Evolutionary conservation across 148 eudicot genomes (phyloP), one percentile per base, ranked within the genome.

Genomic region (Vaccinium corymbosum): DNA sequence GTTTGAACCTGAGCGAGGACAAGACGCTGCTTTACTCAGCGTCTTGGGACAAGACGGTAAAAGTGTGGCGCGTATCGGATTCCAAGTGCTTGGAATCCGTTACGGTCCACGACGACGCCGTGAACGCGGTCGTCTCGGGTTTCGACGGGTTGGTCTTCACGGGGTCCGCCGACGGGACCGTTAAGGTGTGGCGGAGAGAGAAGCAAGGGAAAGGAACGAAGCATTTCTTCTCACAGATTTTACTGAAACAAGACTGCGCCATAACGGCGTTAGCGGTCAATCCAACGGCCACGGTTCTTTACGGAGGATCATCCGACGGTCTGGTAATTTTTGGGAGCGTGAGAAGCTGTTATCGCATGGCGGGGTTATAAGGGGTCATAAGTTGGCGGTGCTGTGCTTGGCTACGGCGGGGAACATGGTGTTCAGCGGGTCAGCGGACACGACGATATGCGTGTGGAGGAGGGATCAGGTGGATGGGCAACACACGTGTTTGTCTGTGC

Each of bases 381-480:
- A 90, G 68, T 83, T 94, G 13, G 98, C 98, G 0, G 92, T 93
- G 10, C 57, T 94, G 68, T 94, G 95, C 77, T 76, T 94, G 73
- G 91, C 91, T 3, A 86, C 93, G 9, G 88, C 92, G 0, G 94
- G 90, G 62, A 81, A 85, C 49, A 61, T 93, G 81, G 87, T 94
- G 14, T 88, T 93, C 7, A 94, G 94, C 53, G 98, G 98, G 2
- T 94, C 98, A 0, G 98, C 98, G 0, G 98, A 94, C 57, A 91
- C 89, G 86, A 92, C 85, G n/a, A 92, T 94, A 25, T 89, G 98
- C 55, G 93, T 93, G 25, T 93, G 98, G 98, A 89, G 79, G 79
- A 89, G 92, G 77, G 86, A 89, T 0, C 66, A 12, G 52, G 52
- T 22, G 76, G 71, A 42, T 27, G 78, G 52, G 1, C 81, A 87